Evolutionary conservation across 1,284 basidiomycete species (phyloP), one percentile per base, ranked within the genome.

Genomic region (Cutaneotrichosporon sp.): DNA sequence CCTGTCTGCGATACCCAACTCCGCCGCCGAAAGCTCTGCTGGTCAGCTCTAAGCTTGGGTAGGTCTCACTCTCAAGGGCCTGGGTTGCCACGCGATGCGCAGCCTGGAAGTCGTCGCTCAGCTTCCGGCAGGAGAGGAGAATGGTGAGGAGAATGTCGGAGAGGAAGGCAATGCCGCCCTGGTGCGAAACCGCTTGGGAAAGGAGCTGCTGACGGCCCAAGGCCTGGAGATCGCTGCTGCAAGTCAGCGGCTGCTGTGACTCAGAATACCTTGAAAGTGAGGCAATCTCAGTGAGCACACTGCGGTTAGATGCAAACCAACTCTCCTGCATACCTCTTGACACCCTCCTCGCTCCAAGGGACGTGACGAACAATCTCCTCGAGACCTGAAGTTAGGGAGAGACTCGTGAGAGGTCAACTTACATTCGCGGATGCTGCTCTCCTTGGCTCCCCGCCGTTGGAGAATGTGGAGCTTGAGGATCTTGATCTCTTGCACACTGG

Each of bases 221-320:
- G 6, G 36, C n/a, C 24, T 56, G 55, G 5, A 64, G 58, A n/a
- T 64, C 62, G 24, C 24, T 56, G 38, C 62, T 64, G 51, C 1
- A 9, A 24, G 8, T 54, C 8, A 58, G 42, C 22, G 11, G 8
- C 7, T 16, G 24, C 18, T 31, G 33, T 20, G 20, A n/a, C 10
- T 22, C 6, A 53, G 20, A 16, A 20, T 22, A 34, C 31, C 22
- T 33, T 36, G 18, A 9, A 18, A 60, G 36, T 2, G 34, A 20
- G 13, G 20, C 18, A n/a, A 64, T 46, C 42, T 60, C 58, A 2
- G 20, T 50, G 2, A 64, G 55, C 2, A 64, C n/a, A 8, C 62
- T 64, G 51, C 1, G 0, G 31, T 59, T 14, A 56, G 58, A n/a
- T n/a, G n/a, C n/a, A n/a, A n/a, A n/a, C n/a, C n/a, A n/a, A n/a